These are phyloP conservation scores for Leishmania aethiopica DNA, from an alignment of 208 protist species.

Conservation along the genomic window DNA sequence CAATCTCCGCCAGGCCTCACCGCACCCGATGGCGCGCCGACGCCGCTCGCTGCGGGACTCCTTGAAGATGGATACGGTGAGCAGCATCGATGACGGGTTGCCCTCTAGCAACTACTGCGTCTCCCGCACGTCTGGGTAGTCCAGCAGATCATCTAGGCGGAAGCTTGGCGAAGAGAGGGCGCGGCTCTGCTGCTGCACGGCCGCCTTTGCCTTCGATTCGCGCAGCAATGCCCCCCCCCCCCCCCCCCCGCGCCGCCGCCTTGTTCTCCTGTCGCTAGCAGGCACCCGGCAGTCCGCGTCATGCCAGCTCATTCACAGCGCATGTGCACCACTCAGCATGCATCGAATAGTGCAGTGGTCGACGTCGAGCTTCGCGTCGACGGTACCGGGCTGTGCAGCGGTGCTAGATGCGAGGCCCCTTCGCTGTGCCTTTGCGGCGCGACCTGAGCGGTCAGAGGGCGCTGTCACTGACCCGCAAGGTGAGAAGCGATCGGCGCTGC, in stretches of 20 bases:
- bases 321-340: constrained; percentile 7
- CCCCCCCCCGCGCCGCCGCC: background rate
- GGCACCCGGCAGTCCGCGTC: background rate
- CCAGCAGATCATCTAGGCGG: constrained; percentile 8
- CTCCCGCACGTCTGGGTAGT: constrained; percentile 17
- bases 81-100: constrained; percentile 3
- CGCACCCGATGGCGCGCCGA: background rate
- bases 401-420: background rate
- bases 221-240: constrained; percentile 11
- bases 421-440: background rate
- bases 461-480: too few relatives aligned
- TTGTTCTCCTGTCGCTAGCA: background rate
- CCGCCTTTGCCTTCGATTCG: constrained; percentile 21
- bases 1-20: background rate
- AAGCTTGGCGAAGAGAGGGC: background rate
- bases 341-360: constrained; percentile 22
- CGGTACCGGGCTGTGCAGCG: background rate
- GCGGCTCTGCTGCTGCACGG: constrained; percentile 17
- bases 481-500: background rate
- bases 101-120: constrained; percentile 27
- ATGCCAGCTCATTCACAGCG: constrained; percentile 6
- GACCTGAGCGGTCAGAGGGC: background rate
- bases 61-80: constrained; percentile 23
- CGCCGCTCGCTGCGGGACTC: background rate
- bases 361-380: constrained; percentile 12